Evolutionary conservation across 2,329 filamentous ascomycete genomes (phyloP).

Genomic region (Colletotrichum spaethianum): DNA sequence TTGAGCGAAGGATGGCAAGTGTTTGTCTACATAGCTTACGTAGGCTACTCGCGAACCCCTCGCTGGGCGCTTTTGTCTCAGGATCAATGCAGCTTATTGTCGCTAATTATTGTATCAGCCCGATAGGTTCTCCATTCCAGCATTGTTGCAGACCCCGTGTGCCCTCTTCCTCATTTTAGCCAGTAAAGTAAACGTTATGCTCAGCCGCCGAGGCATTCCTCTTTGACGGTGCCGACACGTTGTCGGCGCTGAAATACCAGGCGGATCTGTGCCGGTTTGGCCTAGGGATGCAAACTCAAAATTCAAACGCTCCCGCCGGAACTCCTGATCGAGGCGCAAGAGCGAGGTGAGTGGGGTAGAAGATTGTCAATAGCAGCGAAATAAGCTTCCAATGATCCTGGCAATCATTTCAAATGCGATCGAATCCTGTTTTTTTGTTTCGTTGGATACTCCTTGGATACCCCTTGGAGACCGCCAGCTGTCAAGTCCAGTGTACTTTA

Average conservation of each 20-base stretch:
- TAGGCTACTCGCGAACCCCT: not conserved
- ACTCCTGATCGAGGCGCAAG: not conserved
- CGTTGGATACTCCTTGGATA: not conserved
- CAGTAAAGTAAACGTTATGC: slow-evolving; percentile 12
- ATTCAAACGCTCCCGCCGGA: not conserved
- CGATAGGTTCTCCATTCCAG: not conserved
- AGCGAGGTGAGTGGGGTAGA: not conserved
- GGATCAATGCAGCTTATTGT: not conserved
- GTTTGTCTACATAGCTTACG: not conserved
- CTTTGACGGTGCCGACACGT: not conserved
- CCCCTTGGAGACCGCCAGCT: not conserved
- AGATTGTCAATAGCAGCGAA: not conserved
- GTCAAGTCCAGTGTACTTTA: too few relatives aligned
- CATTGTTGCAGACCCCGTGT: too few relatives aligned
- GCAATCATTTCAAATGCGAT: not conserved
- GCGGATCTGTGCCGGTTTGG: not conserved
- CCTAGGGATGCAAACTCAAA: slow-evolving; percentile 10
- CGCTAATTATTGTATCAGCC: not conserved
- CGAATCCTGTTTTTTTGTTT: slow-evolving; percentile 10
- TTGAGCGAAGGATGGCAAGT: not conserved
- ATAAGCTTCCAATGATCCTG: slow-evolving; percentile 17
- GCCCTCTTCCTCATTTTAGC: not conserved
- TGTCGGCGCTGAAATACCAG: not conserved
- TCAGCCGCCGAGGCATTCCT: not conserved
- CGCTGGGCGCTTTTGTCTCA: not conserved